Conservation (phyloP, 1,284 basidiomycete genomes). For the Baeospora myosura region DNA sequence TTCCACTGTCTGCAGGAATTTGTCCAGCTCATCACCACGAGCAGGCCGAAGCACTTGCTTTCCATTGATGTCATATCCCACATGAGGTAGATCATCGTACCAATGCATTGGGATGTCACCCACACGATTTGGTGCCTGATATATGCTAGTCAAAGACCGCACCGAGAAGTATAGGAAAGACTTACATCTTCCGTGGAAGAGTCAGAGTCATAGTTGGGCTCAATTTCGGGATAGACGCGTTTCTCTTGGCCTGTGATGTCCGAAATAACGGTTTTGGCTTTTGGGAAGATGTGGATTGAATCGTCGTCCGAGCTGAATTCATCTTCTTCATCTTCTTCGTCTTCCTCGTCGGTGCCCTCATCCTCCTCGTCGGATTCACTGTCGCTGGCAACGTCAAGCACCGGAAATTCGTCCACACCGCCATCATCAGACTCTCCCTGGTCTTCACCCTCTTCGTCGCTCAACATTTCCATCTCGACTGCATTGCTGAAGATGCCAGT, state of each 20-base stretch:
- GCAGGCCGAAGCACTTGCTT: constrained; percentile 93
- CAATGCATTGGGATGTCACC: constrained; percentile 96
- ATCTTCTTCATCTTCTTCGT: constrained; percentile 31
- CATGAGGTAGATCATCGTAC: constrained; percentile 99
- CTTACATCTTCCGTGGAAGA: constrained; percentile 94
- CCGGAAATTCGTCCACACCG: constrained; percentile 25
- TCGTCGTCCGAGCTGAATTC: constrained; percentile 29
- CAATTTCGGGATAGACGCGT: constrained; percentile 89
- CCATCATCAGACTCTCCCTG: constrained; percentile 47
- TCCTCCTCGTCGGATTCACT: constrained; percentile 31
- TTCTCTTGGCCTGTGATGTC: constrained; percentile 84
- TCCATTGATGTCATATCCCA: constrained; percentile 95
- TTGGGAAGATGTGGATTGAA: constrained; percentile 47
- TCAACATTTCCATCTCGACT: constrained; percentile 58
- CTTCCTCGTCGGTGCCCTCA: constrained; percentile 27
- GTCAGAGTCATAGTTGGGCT: constrained; percentile 95
- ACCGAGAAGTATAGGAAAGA: constrained; percentile 14
- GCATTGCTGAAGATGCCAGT: constrained; percentile 26
- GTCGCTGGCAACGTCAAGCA: constrained; percentile 24
- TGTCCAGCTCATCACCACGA: constrained; percentile 94
- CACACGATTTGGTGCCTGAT: constrained; percentile 84
- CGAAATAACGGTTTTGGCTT: constrained; percentile 64
- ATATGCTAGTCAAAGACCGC: constrained; percentile 10
- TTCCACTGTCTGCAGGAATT: constrained; percentile 91
- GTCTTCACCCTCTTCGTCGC: constrained; percentile 56